These are phyloP conservation scores for Vachellia collinsii DNA, from an alignment of 306 rosid species.

Conservation along the genomic window DNA sequence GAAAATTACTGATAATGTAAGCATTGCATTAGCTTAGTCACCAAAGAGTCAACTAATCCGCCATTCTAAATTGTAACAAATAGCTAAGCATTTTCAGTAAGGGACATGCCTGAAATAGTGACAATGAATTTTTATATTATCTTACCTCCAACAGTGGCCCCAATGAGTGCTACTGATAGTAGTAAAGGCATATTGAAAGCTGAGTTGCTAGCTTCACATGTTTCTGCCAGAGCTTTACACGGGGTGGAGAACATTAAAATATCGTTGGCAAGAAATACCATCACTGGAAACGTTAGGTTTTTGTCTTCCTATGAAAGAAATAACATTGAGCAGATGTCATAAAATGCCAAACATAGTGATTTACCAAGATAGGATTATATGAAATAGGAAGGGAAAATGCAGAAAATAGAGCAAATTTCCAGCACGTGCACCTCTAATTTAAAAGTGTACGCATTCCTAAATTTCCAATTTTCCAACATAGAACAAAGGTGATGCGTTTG, in stretches of 20 bases:
- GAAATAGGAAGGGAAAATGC: not conserved
- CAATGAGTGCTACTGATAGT: slow-evolving; percentile 84
- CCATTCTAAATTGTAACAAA: not conserved
- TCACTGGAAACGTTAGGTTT: slow-evolving; percentile 50
- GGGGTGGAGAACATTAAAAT: slow-evolving; percentile 70
- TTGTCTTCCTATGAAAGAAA: slow-evolving; percentile 53
- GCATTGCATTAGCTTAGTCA: not conserved
- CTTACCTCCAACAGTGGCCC: slow-evolving; percentile 98
- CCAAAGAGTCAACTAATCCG: slow-evolving; percentile 7
- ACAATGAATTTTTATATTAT: slow-evolving; percentile 30
- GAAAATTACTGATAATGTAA: not conserved
- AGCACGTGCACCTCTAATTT: not conserved
- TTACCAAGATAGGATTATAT: not conserved
- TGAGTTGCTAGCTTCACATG: slow-evolving; percentile 76
- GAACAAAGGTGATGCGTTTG: not conserved
- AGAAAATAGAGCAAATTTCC: not conserved
- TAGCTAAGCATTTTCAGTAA: slow-evolving; percentile 8
- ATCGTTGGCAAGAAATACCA: slow-evolving; percentile 55
- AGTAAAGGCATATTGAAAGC: slow-evolving; percentile 83
- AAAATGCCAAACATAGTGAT: not conserved
- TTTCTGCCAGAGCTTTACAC: slow-evolving; percentile 77
- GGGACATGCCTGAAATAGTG: slow-evolving; percentile 26
- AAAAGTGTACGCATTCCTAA: not conserved
- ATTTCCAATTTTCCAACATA: not conserved
- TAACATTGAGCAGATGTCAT: slow-evolving; percentile 25